phyloP scores from a whole-genome alignment of 2,329 filamentous ascomycete genomes.

The Neopestalotiopsis clavispora region DNA sequence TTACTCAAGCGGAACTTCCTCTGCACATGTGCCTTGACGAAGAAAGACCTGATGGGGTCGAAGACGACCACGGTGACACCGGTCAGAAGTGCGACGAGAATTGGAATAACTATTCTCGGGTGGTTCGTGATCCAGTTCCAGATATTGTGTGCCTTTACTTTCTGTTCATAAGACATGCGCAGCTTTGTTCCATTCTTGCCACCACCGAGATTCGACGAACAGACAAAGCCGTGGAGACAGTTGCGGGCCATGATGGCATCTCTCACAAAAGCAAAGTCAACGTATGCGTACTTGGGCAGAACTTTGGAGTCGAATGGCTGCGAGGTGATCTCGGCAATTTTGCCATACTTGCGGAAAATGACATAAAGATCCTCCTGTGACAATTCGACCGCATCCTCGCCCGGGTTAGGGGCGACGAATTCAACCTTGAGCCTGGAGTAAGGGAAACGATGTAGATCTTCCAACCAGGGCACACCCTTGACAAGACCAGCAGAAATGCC shows the following conservation, averaged over 20 bases:
- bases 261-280: conserved; percentile 76
- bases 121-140: conserved; percentile 88
- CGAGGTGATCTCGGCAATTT: conserved; percentile 81
- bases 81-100: conserved; percentile 80
- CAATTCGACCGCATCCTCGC: conserved; percentile 75
- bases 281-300: conserved; percentile 76
- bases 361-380: conserved; percentile 87
- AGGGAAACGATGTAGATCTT: conserved; percentile 86
- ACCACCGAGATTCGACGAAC: conserved; percentile 72
- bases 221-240: conserved; percentile 84
- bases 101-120: conserved; percentile 84
- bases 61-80: conserved; percentile 87
- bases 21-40: conserved; percentile 87
- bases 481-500: conserved; percentile 75
- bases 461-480: conserved; percentile 87
- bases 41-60: conserved; percentile 92
- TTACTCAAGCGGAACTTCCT: conserved; percentile 76
- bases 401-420: conserved; percentile 76
- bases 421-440: conserved; percentile 79
- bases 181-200: conserved; percentile 78
- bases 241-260: conserved; percentile 89
- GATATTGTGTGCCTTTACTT: conserved; percentile 76
- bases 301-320: conserved; percentile 88
- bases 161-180: conserved; percentile 82
- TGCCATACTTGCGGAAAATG: conserved; percentile 88